Conservation (phyloP, 2,329 filamentous ascomycete species). For the Penicillium sclerotiorum region DNA sequence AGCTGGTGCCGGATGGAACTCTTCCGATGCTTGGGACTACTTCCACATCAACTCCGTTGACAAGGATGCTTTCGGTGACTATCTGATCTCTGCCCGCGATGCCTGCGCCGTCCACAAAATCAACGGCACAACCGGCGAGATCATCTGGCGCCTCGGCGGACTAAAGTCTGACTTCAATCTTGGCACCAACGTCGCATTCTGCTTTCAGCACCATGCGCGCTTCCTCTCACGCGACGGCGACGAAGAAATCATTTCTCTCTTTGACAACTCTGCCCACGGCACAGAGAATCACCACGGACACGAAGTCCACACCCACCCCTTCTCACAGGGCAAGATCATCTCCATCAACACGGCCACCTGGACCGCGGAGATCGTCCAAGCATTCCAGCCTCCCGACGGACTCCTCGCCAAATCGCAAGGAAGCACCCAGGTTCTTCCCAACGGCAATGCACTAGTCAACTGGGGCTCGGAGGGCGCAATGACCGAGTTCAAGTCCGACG, state of each 20-base stretch:
- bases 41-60: slow-evolving; percentile 54
- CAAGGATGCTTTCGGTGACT: slow-evolving; percentile 46
- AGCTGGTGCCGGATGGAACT: slow-evolving; percentile 41
- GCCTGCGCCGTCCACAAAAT: slow-evolving; percentile 53
- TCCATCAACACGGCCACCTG: slow-evolving; percentile 47
- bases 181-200: slow-evolving; percentile 49
- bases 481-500: slow-evolving; percentile 35
- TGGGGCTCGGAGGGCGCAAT: slow-evolving; percentile 58
- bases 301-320: slow-evolving; percentile 41
- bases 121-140: slow-evolving; percentile 48
- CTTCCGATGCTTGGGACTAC: slow-evolving; percentile 52
- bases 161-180: slow-evolving; percentile 49
- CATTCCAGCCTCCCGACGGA: slow-evolving; percentile 53
- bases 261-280: slow-evolving; percentile 56
- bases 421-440: slow-evolving; percentile 57
- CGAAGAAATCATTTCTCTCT: slow-evolving; percentile 56
- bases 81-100: slow-evolving; percentile 53
- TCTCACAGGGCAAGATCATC: slow-evolving; percentile 51
- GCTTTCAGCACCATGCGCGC: slow-evolving; percentile 55
- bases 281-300: slow-evolving; percentile 35
- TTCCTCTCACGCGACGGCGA: slow-evolving; percentile 50
- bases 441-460: slow-evolving; percentile 58
- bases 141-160: slow-evolving; percentile 54
- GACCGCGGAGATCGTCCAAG: slow-evolving; percentile 50
- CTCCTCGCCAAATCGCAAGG: slow-evolving; percentile 56